A percentile compares a stretch with the other conserved stretches of the same genome.
These are phyloP conservation scores for Penicillium parvum DNA, from an alignment of 495 filamentous ascomycete species.

Conservation along the genomic window DNA sequence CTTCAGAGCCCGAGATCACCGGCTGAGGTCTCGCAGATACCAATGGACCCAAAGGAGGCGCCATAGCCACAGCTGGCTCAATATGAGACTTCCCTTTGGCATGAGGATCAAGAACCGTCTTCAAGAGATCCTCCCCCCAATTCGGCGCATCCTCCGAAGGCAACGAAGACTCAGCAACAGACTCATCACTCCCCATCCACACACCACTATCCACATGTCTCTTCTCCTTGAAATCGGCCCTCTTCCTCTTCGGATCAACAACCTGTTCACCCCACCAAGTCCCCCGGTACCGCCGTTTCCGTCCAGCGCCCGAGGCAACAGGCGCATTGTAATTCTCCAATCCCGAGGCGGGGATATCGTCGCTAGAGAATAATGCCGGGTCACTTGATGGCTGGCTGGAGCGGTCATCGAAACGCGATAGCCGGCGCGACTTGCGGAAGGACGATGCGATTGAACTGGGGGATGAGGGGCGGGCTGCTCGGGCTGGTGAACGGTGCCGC, in stretches of 20 bases:
- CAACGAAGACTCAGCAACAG: conserved; percentile 28
- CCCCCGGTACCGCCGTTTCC: conserved; percentile 63
- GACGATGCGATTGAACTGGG: conserved; percentile 16
- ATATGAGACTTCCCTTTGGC: neutral
- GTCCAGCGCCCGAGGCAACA: conserved; percentile 36
- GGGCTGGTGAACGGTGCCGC: conserved; percentile 36
- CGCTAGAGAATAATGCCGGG: conserved; percentile 72
- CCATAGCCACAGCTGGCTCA: neutral
- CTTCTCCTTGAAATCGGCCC: conserved; percentile 52
- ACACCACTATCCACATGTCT: conserved; percentile 75
- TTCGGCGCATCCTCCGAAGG: conserved; percentile 32
- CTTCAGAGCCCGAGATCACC: too few relatives aligned
- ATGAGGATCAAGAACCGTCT: conserved; percentile 18
- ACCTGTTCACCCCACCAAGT: conserved; percentile 67
- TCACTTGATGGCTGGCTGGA: conserved; percentile 61
- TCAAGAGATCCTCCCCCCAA: conserved; percentile 40
- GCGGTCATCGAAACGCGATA: conserved; percentile 38
- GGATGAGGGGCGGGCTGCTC: conserved; percentile 4
- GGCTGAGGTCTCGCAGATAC: too few relatives aligned
- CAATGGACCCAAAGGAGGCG: too few relatives aligned
- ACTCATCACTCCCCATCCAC: conserved; percentile 69
- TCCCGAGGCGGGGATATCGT: conserved; percentile 63
- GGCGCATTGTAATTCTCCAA: conserved; percentile 63
- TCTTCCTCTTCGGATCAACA: conserved; percentile 44
- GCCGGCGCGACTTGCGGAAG: conserved; percentile 29